These are phyloP conservation scores for Arthroderma sp. DNA, from an alignment of 2,329 filamentous ascomycete genomes.

Conservation along the genomic window DNA sequence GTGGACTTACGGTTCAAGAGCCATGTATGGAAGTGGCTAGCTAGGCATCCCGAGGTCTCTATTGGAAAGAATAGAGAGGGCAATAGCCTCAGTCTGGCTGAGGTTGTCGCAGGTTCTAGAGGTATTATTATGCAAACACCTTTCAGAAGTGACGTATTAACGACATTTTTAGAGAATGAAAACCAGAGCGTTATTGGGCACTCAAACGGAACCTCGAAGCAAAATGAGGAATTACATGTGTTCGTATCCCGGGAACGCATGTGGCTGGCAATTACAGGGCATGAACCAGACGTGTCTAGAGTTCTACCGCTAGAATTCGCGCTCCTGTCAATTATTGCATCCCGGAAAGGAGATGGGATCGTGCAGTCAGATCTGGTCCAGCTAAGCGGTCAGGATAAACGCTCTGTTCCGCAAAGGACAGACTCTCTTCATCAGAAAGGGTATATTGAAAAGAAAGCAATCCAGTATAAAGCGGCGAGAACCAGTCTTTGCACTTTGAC, in stretches of 20 bases:
- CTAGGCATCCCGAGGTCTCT: conserved; percentile 41
- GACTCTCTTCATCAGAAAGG: conserved; percentile 43
- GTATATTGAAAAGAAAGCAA: conserved; percentile 46
- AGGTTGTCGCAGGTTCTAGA: conserved; percentile 19
- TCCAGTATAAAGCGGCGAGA: conserved; percentile 35
- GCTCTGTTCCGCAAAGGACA: conserved; percentile 49
- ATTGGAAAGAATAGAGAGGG: conserved; percentile 32
- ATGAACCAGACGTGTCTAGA: conserved; percentile 42
- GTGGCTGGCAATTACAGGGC: conserved; percentile 48
- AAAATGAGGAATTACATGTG: conserved; percentile 24
- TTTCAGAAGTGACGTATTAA: too few species aligned
- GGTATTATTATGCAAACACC: too few species aligned
- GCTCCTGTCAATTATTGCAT: conserved; percentile 46
- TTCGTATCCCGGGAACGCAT: conserved; percentile 42
- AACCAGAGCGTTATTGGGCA: conserved; percentile 2
- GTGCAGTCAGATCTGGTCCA: conserved; percentile 43
- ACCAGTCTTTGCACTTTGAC: conserved; percentile 45
- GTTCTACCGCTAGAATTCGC: conserved; percentile 43
- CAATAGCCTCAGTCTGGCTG: conserved; percentile 28
- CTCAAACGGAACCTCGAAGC: background rate
- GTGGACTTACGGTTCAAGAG: conserved; percentile 41
- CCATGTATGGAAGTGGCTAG: conserved; percentile 46
- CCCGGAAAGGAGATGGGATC: conserved; percentile 41
- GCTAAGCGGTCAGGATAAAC: conserved; percentile 49
- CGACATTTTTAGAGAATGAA: background rate